Conservation (phyloP, 2,329 filamentous ascomycete genomes). For the Didymella segeticola region DNA sequence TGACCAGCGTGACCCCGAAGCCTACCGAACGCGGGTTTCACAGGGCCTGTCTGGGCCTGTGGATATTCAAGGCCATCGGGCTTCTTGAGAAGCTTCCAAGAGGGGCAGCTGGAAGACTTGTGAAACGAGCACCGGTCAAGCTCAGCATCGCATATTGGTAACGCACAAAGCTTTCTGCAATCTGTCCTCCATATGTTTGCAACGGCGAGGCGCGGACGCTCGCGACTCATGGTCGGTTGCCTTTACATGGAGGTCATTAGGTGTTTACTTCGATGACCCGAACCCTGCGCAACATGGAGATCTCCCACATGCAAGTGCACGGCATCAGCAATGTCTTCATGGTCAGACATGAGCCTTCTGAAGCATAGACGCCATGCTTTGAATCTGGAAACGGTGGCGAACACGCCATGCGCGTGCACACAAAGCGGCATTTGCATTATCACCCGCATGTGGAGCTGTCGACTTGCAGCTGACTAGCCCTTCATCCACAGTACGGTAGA, state of each 20-base stretch:
- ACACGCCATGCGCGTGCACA: neutral
- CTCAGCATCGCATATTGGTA: neutral
- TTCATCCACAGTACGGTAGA: neutral
- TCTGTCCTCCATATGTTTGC: neutral
- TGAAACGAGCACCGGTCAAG: neutral
- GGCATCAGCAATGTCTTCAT: neutral
- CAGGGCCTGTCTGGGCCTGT: neutral
- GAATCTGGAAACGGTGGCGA: neutral
- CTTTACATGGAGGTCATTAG: neutral
- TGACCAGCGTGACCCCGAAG: neutral
- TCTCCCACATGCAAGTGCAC: neutral
- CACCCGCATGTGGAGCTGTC: constrained; percentile 2
- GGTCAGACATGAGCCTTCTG: neutral
- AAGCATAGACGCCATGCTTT: neutral
- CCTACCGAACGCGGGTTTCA: neutral
- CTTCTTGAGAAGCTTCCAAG: neutral
- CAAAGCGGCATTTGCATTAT: neutral
- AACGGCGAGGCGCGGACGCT: neutral
- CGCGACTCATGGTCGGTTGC: neutral
- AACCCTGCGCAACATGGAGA: neutral
- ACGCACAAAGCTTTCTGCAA: neutral
- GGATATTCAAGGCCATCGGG: neutral
- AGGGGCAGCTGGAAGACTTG: neutral
- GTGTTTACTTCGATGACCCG: neutral
- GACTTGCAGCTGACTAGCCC: neutral